Evolutionary conservation across 2,329 filamentous ascomycete genomes (phyloP), one percentile per base, ranked within the genome.

Genomic region (Neonectria magnoliae): DNA sequence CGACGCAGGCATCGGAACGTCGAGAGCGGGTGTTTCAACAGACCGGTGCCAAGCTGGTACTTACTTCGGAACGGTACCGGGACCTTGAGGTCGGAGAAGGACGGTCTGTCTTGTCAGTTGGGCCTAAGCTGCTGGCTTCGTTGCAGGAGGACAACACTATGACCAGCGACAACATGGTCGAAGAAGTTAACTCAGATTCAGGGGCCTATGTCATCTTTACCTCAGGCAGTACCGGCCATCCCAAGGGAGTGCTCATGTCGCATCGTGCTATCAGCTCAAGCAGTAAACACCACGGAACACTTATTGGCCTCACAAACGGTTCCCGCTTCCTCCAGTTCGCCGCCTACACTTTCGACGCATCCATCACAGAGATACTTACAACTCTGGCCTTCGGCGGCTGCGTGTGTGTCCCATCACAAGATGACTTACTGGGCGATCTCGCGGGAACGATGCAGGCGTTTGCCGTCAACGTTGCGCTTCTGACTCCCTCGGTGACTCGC

Each of bases 181-280:
- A 29, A 33, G 33, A 55, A 22, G 44, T 50, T 38, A 44, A 50
- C 44, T 5, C 60, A 10, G 44, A 55, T 27, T 63, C 60, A 2
- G 7, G 60, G 41, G 31, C 38, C 20, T 42, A 55, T 22, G 42
- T 55, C n/a, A 7, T 44, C 22, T 55, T 55, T 8, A 55, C 52
- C n/a, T 61, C 58, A 11, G 51, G 58, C 7, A 56, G 41, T 10
- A 55, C 41, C 5, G 41, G 51, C 6, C n/a, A 57, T 6, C 59
- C 65, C 2, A 67, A 67, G n/a, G 62, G 65, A 11, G 62, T 67
- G 36, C 22, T 65, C 38, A 13, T 67, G 2, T 38, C 57, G 8
- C 52, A 67, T 25, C 20, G 36, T 1, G 58, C 65, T 14, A 2
- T 62, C 18, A 38, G 47, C 8, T 62, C 65, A 5, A 65, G 65